A percentile compares a stretch with the other conserved stretches of the same genome.
Evolutionary conservation across 169 alveolate genomes (phyloP).

Genomic region (Plasmodium vinckei): DNA sequence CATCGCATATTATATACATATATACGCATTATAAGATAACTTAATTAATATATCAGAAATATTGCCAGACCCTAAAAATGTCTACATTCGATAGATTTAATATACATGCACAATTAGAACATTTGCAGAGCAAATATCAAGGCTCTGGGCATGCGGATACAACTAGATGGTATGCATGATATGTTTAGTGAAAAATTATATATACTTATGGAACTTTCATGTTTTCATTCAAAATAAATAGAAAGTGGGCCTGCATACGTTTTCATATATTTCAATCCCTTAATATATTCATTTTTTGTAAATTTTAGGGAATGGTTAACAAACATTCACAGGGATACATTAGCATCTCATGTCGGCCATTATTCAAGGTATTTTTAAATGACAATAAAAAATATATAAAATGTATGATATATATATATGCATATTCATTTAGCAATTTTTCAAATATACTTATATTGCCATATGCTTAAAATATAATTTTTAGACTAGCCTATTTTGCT

Average conservation of each 20-base stretch:
- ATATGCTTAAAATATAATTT: neutral
- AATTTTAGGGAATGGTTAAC: conserved; percentile 93
- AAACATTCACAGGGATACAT: conserved; percentile 93
- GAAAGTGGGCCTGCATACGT: neutral
- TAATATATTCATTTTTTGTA: neutral
- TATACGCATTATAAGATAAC: too few relatives aligned
- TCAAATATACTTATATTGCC: neutral
- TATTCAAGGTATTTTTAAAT: conserved; percentile 83
- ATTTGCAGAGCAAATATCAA: conserved; percentile 94
- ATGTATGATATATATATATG: neutral
- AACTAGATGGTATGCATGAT: conserved; percentile 90
- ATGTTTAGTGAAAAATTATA: neutral
- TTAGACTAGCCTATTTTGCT: conserved; percentile 91
- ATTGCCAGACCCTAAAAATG: conserved; percentile 73
- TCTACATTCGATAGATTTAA: conserved; percentile 89
- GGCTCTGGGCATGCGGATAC: conserved; percentile 96
- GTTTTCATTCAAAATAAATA: neutral
- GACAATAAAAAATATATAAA: neutral
- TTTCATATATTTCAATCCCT: conserved; percentile 2
- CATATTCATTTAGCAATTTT: neutral
- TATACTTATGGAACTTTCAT: neutral
- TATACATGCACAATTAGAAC: conserved; percentile 95
- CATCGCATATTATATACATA: too few relatives aligned
- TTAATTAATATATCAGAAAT: too few relatives aligned
- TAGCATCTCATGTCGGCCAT: conserved; percentile 94